Evolutionary conservation across 2,329 filamentous ascomycete genomes (phyloP), one percentile per base, ranked within the genome.

Genomic region (Epichloe sylvatica): DNA sequence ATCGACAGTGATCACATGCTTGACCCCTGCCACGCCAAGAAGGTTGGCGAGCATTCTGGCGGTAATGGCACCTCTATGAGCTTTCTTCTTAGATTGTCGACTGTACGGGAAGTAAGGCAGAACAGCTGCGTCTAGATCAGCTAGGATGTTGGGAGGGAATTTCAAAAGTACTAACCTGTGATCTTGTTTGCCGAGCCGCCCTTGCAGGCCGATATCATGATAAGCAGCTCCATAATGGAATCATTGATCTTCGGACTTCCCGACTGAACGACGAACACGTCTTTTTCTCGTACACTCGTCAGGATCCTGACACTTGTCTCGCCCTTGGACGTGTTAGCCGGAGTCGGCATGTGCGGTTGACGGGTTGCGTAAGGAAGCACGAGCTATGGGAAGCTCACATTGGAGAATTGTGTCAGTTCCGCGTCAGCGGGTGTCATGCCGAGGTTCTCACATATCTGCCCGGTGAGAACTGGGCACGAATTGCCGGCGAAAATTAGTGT

Each of bases 141-240:
- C 25, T 36, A 47, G 46, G 36, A 25, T 11, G 1, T 30, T 38
- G 3, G 33, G 4, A 17, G n/a, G 35, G 13, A 17, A 2, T 5
- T 49, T 12, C 11, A 13, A 35, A 3, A 19, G 12, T 9, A 25
- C 51, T 51, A 74, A 95, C 91, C 91, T 59, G 91, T 97, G 64
- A 97, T 86, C 62, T 92, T 94, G 73, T 90, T 95, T 54, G 92
- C 87, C 49, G 92, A 97, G 57, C 91, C 92, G 62, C 92, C 90
- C 70, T 96, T 97, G 77, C 92, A 98, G 58, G 92, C 92, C 56
- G 87, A 92, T 61, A 97, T 96, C 87, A 98, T 94, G 69, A 98
- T 97, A 64, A 98, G 78, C 64, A 98, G 78, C 75, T 98, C 92
- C 89, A 98, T 96, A 64, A 98, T 89, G 62, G 88, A 94, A 71